Percentiles rank a stretch among this genome's conserved stretches.
These are phyloP conservation scores for Aspergillus pseudoglaucus DNA, from an alignment of 2,329 filamentous ascomycete species.

Conservation along the genomic window DNA sequence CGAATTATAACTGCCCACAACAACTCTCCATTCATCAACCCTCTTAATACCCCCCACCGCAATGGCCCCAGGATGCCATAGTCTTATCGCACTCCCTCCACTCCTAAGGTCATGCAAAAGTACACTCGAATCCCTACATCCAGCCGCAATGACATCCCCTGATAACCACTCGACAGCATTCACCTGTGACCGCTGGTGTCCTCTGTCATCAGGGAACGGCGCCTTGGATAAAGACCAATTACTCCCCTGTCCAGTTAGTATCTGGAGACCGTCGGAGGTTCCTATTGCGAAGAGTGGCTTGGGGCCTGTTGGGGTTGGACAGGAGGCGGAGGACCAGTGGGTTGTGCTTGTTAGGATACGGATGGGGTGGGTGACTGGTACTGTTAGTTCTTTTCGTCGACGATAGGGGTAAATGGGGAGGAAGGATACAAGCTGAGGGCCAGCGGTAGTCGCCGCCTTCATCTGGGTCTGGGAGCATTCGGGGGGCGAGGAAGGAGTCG, in stretches of 20 bases:
- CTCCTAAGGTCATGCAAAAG: slow-evolving; percentile 32
- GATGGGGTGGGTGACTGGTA: slow-evolving; percentile 22
- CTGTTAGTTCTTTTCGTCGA: slow-evolving; percentile 5
- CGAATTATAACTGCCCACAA: slow-evolving; percentile 27
- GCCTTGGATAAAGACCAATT: slow-evolving; percentile 26
- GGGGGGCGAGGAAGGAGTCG: slow-evolving; percentile 26
- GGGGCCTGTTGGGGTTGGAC: slow-evolving; percentile 23
- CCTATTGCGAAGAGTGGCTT: slow-evolving; percentile 32
- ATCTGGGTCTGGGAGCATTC: slow-evolving; percentile 25
- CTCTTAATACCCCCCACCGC: slow-evolving; percentile 23
- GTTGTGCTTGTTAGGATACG: slow-evolving; percentile 22
- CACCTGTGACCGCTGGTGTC: slow-evolving; percentile 18
- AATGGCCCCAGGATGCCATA: slow-evolving; percentile 30
- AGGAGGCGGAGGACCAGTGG: slow-evolving; percentile 32
- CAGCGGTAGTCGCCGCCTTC: slow-evolving; percentile 27
- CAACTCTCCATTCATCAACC: slow-evolving; percentile 29
- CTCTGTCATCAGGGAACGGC: slow-evolving; percentile 16
- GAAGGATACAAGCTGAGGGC: slow-evolving; percentile 21
- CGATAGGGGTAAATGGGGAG: background rate
- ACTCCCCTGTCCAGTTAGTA: slow-evolving; percentile 21
- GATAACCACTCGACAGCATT: slow-evolving; percentile 35
- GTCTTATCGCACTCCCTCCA: slow-evolving; percentile 22
- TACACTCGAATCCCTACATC: slow-evolving; percentile 28
- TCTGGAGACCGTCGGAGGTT: slow-evolving; percentile 31
- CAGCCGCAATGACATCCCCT: slow-evolving; percentile 28